Evolutionary conservation across 805 yeast species (phyloP), one percentile per base, ranked within the genome.

Genomic region (Jamesozyma hellenica): DNA sequence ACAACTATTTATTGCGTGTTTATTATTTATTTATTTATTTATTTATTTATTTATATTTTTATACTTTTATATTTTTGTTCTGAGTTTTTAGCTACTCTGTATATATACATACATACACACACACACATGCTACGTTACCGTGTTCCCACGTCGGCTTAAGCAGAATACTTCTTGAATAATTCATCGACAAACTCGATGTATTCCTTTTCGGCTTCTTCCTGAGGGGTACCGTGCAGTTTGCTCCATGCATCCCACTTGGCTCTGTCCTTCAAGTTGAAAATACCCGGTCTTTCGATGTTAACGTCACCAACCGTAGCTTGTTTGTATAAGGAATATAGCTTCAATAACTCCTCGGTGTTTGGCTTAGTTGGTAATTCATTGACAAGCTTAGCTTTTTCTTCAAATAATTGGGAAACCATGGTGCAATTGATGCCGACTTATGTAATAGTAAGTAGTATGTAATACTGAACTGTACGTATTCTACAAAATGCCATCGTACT

Each of bases 181-280:
- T 73, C 74, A 50, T 75, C 77, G 39, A 77, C 90, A 33, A 82
- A 66, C 9, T 61, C 79, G 56, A 82, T 82, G 68, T 82, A 76
- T 64, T 86, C 72, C 52, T 72, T 48, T 71, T 90, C 97, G 44
- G 98, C 98, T 28, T 86, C 96, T 52, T 77, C 94, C 65, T 82
- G 83, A 31, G 86, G 65, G 45, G 74, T 75, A 42, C 98, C 98
- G 69, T 83, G 82, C 57, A 80, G 68, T 53, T 77, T 79, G 55
- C 80, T 80, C 97, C 97, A 92, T 8, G 97, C 75, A 60, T 88
- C 90, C 97, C 97, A 92, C 73, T 92, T 92, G 75, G 84, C 83
- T 67, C 94, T 87, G 52, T 90, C 96, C 70, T 82, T 86, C 68
- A 92, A 74, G 67, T 87, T 94, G 63, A 92, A 85, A 43, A 83